phyloP scores from a whole-genome alignment of 352 stramenopile species.

The Pythium pyrilobum region DNA sequence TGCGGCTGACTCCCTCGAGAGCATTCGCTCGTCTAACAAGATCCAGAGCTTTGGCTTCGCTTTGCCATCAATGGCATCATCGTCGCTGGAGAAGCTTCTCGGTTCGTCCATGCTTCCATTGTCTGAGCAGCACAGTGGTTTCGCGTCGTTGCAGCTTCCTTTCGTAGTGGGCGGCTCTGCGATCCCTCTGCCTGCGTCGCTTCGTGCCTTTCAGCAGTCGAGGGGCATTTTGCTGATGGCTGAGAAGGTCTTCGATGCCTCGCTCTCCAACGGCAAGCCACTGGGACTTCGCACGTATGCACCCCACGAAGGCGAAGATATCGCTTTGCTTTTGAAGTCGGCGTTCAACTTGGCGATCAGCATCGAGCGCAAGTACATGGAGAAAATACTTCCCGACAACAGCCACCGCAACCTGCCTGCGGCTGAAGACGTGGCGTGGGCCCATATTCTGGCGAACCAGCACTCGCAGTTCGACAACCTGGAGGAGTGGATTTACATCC shows the following conservation, averaged over 20 bases:
- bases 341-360: conserved; percentile 79
- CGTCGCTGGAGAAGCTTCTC: conserved; percentile 33
- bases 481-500: conserved; percentile 79
- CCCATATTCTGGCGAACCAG: conserved; percentile 77
- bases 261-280: conserved; percentile 62
- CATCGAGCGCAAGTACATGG: conserved; percentile 78
- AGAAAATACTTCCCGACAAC: conserved; percentile 45
- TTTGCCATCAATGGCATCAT: conserved; percentile 13
- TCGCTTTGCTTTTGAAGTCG: conserved; percentile 69
- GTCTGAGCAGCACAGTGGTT: conserved; percentile 35
- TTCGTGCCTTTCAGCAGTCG: conserved; percentile 42
- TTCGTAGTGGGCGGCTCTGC: conserved; percentile 34
- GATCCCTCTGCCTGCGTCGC: conserved; percentile 24
- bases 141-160: conserved; percentile 61
- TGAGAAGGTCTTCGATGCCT: conserved; percentile 54
- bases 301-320: conserved; percentile 44
- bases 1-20: conserved; percentile 34
- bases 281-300: conserved; percentile 45
- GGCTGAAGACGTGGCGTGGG: conserved; percentile 68
- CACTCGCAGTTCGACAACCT: conserved; percentile 80
- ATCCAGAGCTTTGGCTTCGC: conserved; percentile 68
- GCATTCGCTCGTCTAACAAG: conserved; percentile 32
- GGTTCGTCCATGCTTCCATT: conserved; percentile 37
- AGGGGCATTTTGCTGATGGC: conserved; percentile 51
- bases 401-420: conserved; percentile 34